Base-by-base conservation (phyloP, 495 filamentous ascomycete species). In the Astrocystis sublimbata region DNA sequence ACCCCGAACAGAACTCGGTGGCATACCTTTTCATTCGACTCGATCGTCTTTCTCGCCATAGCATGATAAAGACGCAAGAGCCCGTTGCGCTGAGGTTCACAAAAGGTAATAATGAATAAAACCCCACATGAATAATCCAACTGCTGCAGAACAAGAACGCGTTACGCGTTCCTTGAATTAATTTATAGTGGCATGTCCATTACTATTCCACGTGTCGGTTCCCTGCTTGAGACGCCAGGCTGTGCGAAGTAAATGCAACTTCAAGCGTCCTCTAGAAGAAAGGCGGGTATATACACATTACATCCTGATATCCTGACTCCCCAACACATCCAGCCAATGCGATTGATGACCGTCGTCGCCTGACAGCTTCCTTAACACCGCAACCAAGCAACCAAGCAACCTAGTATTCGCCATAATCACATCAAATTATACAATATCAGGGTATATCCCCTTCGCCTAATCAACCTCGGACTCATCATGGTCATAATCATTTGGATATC, bases 351-450 rank as follows among this genome's bases (percentile, higher is more conserved):
- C 33, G 6, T 33, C 42, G 35, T 15, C n/a, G n/a, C 40, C 60
- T 19, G 17, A 41, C 31, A 17, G 49, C 6, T n/a, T 28, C 33
- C 42, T 21, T 13, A 62, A 62, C 60, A 46, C 60, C 60, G 10
- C 31, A 42, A 47, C 47, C 28, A 56, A 47, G 41, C 60, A 62
- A 23, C 12, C 42, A n/a, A n/a, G n/a, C n/a, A n/a, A n/a, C 50
- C 5, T 5, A 30, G 31, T 49, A 17, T 52, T 19, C 41, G 17
- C 38, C n/a, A 40, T 33, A 7, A 31, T 56, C 40, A 62, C 40
- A 56, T 41, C 21, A 49, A 26, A 40, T 41, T 49, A 6, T 40
- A 54, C 23, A 55, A 13, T n/a, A 49, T 2, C 40, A 52, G 13
- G 26, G 40, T 15, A 3, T 5, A 9, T 2, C 23, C 10, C 24